These are phyloP conservation scores for Sambucus nigra DNA, from an alignment of 129 eudicot species.

Conservation along the genomic window DNA sequence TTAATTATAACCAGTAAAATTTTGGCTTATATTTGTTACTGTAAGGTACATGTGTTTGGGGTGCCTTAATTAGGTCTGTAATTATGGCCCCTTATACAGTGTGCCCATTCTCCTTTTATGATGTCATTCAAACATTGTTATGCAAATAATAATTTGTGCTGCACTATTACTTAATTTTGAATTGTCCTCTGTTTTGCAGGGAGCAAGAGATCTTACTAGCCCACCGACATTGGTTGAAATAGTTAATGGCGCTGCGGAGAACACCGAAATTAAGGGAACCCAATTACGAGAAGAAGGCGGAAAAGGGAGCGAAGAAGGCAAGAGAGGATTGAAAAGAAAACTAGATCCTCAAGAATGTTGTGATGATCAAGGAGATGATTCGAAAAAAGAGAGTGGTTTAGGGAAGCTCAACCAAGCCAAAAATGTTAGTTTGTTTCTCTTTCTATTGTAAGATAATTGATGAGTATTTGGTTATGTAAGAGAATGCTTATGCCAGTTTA, in stretches of 20 bases:
- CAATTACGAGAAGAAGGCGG: conserved; percentile 8
- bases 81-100: no score
- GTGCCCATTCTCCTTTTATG: no score
- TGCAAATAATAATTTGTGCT: no score
- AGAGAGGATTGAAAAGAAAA: conserved; percentile 61
- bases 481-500: background rate
- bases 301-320: conserved; percentile 30
- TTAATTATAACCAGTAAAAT: background rate
- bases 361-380: conserved; percentile 17
- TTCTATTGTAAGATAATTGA: background rate
- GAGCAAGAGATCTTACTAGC: conserved; percentile 77
- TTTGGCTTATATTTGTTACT: no score
- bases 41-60: no score
- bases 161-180: background rate
- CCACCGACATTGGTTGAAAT: conserved; percentile 78
- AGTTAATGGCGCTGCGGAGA: conserved; percentile 45
- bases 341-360: conserved; percentile 26
- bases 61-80: no score
- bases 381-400: conserved; percentile 17
- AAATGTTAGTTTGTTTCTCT: conserved; percentile 40
- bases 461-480: background rate
- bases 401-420: conserved; percentile 68
- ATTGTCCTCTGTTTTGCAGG: conserved; percentile 29
- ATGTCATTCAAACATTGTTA: no score
- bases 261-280: conserved; percentile 25